phyloP scores from a whole-genome alignment of 208 protist genomes.

The Trypanosoma lewisi region DNA sequence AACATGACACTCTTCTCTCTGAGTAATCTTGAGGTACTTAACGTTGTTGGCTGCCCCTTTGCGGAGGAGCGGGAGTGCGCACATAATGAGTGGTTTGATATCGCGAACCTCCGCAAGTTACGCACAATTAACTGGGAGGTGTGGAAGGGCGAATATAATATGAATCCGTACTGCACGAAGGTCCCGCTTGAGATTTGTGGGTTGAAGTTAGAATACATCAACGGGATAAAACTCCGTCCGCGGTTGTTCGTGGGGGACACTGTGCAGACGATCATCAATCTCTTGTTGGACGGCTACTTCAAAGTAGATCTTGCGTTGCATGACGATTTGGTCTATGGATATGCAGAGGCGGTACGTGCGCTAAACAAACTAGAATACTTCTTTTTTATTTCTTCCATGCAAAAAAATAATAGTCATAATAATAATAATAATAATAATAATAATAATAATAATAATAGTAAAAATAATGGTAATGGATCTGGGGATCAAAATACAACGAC shows the following conservation, averaged over 20 bases:
- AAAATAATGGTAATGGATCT: too few species aligned
- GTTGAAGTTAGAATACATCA: slow-evolving; percentile 52
- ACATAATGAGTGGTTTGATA: slow-evolving; percentile 86
- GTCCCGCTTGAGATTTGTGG: slow-evolving; percentile 85
- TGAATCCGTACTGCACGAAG: slow-evolving; percentile 80
- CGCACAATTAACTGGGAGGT: slow-evolving; percentile 79
- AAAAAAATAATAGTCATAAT: too few species aligned
- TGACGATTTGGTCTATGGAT: slow-evolving; percentile 60
- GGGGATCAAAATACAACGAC: too few species aligned
- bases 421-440: too few species aligned
- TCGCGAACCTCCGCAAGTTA: slow-evolving; percentile 69
- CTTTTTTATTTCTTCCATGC: slow-evolving; percentile 38
- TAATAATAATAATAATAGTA: too few species aligned
- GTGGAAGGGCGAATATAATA: slow-evolving; percentile 74
- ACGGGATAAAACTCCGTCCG: slow-evolving; percentile 62
- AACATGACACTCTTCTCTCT: slow-evolving; percentile 89
- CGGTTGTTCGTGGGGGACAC: slow-evolving; percentile 78
- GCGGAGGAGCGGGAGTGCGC: slow-evolving; percentile 51
- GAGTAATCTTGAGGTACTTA: slow-evolving; percentile 66
- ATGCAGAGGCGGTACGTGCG: slow-evolving; percentile 57
- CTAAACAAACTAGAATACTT: slow-evolving; percentile 59
- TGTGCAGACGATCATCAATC: slow-evolving; percentile 76
- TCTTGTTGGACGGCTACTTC: slow-evolving; percentile 82
- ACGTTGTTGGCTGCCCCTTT: slow-evolving; percentile 84
- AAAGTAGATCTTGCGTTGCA: slow-evolving; percentile 83